phyloP scores from a whole-genome alignment of 306 rosid genomes.

The Vigna mungo region DNA sequence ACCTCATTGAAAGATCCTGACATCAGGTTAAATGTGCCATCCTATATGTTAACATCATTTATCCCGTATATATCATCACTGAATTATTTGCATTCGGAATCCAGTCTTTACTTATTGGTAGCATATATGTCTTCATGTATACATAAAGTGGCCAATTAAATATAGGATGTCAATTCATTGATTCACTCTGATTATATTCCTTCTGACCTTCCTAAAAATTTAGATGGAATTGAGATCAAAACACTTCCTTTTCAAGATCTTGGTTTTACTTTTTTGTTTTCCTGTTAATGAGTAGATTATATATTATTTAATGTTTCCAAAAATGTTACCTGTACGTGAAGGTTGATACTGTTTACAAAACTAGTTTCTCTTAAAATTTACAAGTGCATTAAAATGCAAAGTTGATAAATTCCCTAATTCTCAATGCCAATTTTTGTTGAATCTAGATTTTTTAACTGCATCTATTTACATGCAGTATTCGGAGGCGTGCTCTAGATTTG shows the following conservation, averaged over 20 bases:
- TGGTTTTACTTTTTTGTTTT: neutral
- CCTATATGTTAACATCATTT: slow-evolving; percentile 44
- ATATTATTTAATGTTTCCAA: neutral
- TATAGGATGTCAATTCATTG: slow-evolving; percentile 27
- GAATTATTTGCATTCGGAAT: slow-evolving; percentile 25
- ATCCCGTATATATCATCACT: slow-evolving; percentile 20
- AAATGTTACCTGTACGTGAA: neutral
- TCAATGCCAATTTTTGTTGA: slow-evolving; percentile 16
- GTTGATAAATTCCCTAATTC: slow-evolving; percentile 8
- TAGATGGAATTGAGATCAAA: neutral
- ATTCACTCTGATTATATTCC: neutral
- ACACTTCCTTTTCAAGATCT: neutral
- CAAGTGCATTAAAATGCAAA: neutral
- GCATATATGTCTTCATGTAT: neutral
- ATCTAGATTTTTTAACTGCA: slow-evolving; percentile 43
- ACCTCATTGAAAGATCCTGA: slow-evolving; percentile 99
- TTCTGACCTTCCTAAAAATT: neutral
- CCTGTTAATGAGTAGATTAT: neutral
- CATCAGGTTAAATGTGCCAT: slow-evolving; percentile 72
- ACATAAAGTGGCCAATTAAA: slow-evolving; percentile 14
- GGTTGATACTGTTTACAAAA: neutral
- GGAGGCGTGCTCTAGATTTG: slow-evolving; percentile 98
- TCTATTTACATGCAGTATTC: slow-evolving; percentile 71
- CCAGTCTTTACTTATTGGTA: neutral
- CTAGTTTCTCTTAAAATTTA: neutral